Percentiles rank a stretch among this genome's conserved stretches.
Evolutionary conservation across 78 protist genomes (phyloP).

Genomic region (Dictyostelium brefeldianum): DNA sequence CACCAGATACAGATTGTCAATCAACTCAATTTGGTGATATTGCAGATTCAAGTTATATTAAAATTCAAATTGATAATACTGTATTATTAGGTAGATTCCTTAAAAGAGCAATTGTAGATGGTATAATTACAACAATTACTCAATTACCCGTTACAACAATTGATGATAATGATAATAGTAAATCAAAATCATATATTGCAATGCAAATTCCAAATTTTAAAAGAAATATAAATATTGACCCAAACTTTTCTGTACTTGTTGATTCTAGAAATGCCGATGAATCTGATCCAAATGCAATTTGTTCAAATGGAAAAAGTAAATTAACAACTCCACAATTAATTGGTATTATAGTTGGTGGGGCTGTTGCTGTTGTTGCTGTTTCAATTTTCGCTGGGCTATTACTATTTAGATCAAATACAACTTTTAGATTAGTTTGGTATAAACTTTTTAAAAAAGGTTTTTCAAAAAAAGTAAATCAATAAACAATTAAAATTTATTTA

Average conservation of each 20-base stretch:
- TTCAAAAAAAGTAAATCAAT: background rate
- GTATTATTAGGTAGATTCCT: conserved; percentile 14
- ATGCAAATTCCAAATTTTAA: background rate
- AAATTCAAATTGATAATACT: conserved; percentile 1
- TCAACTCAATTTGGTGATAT: conserved; percentile 12
- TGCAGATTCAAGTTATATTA: background rate
- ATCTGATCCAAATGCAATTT: background rate
- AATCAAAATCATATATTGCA: background rate
- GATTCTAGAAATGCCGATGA: background rate
- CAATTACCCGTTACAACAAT: background rate
- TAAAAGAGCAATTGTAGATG: conserved; percentile 19
- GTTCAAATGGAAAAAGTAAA: background rate
- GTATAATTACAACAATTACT: conserved; percentile 6
- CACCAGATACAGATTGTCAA: background rate
- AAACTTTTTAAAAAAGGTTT: background rate
- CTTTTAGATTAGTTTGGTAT: background rate
- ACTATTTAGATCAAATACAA: background rate
- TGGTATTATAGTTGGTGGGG: conserved; percentile 21
- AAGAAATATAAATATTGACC: background rate
- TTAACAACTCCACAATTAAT: conserved; percentile 4
- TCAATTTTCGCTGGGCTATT: background rate
- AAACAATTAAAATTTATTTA: too few relatives aligned
- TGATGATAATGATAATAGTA: background rate
- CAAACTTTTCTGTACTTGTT: conserved; percentile 4
- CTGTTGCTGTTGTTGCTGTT: background rate